Conservation (phyloP, 1,139 yeast genomes). For the Taiozyma sp. region DNA sequence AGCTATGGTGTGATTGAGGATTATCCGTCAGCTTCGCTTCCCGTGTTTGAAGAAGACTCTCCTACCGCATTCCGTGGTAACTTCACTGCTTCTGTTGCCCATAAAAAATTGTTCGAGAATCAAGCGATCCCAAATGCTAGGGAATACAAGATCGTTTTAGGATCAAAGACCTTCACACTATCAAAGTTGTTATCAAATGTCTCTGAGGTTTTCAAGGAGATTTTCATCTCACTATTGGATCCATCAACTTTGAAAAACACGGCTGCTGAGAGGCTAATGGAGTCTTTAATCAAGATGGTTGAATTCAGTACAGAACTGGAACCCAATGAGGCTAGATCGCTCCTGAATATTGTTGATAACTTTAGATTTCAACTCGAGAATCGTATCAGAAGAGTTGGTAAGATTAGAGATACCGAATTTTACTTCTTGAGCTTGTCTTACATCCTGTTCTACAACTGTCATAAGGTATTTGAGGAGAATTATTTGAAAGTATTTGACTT, state of each 20-base stretch:
- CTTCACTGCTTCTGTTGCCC: slow-evolving; percentile 13
- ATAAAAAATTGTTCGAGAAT: slow-evolving; percentile 9
- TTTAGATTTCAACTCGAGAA: slow-evolving; percentile 15
- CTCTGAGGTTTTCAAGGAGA: slow-evolving; percentile 9
- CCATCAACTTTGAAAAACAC: slow-evolving; percentile 2
- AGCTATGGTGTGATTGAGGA: background rate
- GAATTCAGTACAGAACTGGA: slow-evolving; percentile 12
- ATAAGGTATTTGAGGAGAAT: slow-evolving; percentile 7
- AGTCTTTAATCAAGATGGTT: slow-evolving; percentile 7
- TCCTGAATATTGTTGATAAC: slow-evolving; percentile 14
- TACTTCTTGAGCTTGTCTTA: slow-evolving; percentile 13
- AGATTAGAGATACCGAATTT: slow-evolving; percentile 16
- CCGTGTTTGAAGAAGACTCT: background rate
- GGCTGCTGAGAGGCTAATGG: slow-evolving; percentile 3
- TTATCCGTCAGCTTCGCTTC: background rate
- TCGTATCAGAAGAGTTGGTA: slow-evolving; percentile 14
- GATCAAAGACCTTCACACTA: slow-evolving; percentile 7
- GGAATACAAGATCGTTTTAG: slow-evolving; percentile 9
- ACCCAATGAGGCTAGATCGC: slow-evolving; percentile 8
- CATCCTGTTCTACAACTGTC: slow-evolving; percentile 13
- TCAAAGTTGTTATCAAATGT: slow-evolving; percentile 11
- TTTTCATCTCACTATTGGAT: slow-evolving; percentile 9
- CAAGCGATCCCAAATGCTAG: slow-evolving; percentile 1
- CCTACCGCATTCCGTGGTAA: slow-evolving; percentile 2
- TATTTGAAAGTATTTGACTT: slow-evolving; percentile 12